These are phyloP conservation scores for Aspergillus diversus DNA, from an alignment of 495 filamentous ascomycete species.

Conservation along the genomic window DNA sequence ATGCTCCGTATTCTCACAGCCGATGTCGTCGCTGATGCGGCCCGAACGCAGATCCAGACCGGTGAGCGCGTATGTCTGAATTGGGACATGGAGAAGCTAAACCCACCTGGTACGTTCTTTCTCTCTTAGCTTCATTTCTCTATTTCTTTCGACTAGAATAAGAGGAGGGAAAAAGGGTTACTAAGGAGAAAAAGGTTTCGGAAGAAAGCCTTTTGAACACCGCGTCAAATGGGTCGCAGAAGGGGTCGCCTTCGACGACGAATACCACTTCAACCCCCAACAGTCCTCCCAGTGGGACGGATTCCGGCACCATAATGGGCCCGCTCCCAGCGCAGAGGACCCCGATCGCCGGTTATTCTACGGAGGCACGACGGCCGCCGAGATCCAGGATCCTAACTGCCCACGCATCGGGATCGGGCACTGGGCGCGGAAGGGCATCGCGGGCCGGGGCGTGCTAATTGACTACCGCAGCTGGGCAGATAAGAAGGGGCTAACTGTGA, in stretches of 20 bases:
- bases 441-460: constrained; percentile 58
- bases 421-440: constrained; percentile 56
- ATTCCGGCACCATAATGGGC: constrained; percentile 60
- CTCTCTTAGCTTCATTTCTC: constrained; percentile 1
- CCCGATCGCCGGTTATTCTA: constrained; percentile 50
- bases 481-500: constrained; percentile 48
- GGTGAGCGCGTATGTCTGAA: constrained; percentile 55
- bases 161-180: too few relatives aligned
- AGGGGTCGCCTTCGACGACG: constrained; percentile 64
- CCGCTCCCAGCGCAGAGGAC: constrained; percentile 40
- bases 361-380: constrained; percentile 54
- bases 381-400: constrained; percentile 56
- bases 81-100: constrained; percentile 55
- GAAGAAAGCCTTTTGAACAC: constrained; percentile 59
- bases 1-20: constrained; percentile 54
- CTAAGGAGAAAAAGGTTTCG: constrained; percentile 44
- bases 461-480: constrained; percentile 57
- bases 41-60: constrained; percentile 50
- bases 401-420: constrained; percentile 55
- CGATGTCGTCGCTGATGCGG: constrained; percentile 50
- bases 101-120: constrained; percentile 39
- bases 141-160: background rate
- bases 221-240: constrained; percentile 55
- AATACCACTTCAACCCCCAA: constrained; percentile 77
- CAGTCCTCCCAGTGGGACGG: constrained; percentile 80